Base-by-base conservation (phyloP, 106 monocot genomes). In the Apostasia ramifera region DNA sequence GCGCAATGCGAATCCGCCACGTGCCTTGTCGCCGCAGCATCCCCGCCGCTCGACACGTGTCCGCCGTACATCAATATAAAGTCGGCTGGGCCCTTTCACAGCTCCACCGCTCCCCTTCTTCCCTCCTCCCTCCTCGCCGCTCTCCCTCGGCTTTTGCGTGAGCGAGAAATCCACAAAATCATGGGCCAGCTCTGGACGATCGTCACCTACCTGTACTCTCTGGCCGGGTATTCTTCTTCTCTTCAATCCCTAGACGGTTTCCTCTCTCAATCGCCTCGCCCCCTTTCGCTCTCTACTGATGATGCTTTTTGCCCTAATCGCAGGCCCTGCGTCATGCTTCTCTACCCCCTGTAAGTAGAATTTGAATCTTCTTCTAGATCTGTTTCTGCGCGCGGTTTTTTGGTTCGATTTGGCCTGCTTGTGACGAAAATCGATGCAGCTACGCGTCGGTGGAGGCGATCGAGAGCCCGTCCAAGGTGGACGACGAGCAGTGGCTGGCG, bases 401-500 rank as follows among this genome's bases (percentile, higher is more conserved):
- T 41, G 63, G 1, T 44, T 1, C 9, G 6, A 14, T 5, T 48
- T 74, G 47, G 38, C 13, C 11, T 40, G 48, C 6, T 37, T 54
- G 2, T 3, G 1, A 53, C 38, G 8, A 10, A 52, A 39, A 5
- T 66, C 7, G 46, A 12, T 59, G 12, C 52, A 87, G 87, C 42
- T 88, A 81, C 55, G 81, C 88, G 44, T 88, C 84, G 38, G 57
- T 82, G 46, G 72, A 70, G 11, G 88, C 88, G 0, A 76, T 88
- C 8, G 88, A 88, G 64, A 88, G 71, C 70, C 70, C 81, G 2
- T 63, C 81, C 1, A 84, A 84, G 67, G 60, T 79, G 1, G 82
- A 88, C 13, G 84, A 88, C 55, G 81, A 88, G 71, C 88, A 88
- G 68, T 88, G 88, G 88, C 53, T 88, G 40, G 79, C 88, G 1